A percentile compares a stretch with the other conserved stretches of the same genome.
phyloP scores from a whole-genome alignment of 1,284 basidiomycete species.

The Ganoderma lingzhi region DNA sequence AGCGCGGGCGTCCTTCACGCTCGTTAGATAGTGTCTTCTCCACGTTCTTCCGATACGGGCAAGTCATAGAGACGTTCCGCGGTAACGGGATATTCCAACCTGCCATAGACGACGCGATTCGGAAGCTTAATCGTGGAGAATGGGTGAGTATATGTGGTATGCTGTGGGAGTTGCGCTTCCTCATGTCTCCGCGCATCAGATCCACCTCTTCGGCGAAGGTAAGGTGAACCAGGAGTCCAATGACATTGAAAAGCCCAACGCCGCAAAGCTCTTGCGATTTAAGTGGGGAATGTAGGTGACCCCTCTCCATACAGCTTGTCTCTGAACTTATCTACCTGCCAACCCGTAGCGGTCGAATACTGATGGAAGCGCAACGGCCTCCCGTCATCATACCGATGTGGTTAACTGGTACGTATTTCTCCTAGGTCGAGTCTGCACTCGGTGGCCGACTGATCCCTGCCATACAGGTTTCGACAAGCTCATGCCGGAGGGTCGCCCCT shows the following conservation, averaged over 20 bases:
- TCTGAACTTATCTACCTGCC: not conserved
- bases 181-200: conserved; percentile 49
- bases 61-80: conserved; percentile 93
- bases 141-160: conserved; percentile 71
- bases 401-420: conserved; percentile 70
- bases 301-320: not conserved
- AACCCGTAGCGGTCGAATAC: conserved; percentile 72
- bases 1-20: not conserved
- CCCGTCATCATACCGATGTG: conserved; percentile 96
- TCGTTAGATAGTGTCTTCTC: conserved; percentile 71
- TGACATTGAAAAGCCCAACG: conserved; percentile 49
- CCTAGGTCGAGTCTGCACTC: not conserved
- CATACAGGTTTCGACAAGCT: conserved; percentile 82
- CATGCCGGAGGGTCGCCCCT: conserved; percentile 85
- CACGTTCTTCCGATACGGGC: conserved; percentile 88
- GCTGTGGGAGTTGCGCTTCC: not conserved
- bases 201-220: conserved; percentile 96
- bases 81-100: conserved; percentile 92
- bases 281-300: conserved; percentile 94
- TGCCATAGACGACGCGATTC: conserved; percentile 85
- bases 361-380: conserved; percentile 78
- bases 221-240: conserved; percentile 80
- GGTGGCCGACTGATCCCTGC: not conserved
- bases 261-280: conserved; percentile 75
- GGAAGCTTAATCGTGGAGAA: conserved; percentile 79